Evolutionary conservation across 208 protist genomes (phyloP).

Genomic region (Angomonas ambiguus): DNA sequence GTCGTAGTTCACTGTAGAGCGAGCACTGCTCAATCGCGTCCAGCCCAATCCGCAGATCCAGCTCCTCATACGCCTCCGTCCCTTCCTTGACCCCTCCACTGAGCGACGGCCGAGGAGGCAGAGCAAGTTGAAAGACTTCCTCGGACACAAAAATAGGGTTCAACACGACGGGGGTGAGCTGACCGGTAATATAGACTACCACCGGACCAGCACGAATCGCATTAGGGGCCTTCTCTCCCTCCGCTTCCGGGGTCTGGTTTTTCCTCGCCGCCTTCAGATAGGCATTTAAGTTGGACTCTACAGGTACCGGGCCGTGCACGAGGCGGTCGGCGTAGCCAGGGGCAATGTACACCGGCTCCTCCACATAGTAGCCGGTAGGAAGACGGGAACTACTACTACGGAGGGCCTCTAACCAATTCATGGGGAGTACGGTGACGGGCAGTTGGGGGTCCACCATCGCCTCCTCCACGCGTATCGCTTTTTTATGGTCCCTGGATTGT

Average conservation of each 20-base stretch:
- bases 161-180: constrained; percentile 63
- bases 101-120: not conserved
- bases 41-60: constrained; percentile 78
- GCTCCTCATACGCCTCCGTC: constrained; percentile 16
- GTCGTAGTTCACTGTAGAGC: constrained; percentile 78
- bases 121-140: constrained; percentile 8
- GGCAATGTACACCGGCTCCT: constrained; percentile 45
- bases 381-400: constrained; percentile 63
- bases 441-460: constrained; percentile 71
- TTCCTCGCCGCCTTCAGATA: not conserved
- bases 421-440: constrained; percentile 53
- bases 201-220: constrained; percentile 75
- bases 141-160: constrained; percentile 74
- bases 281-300: not conserved
- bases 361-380: constrained; percentile 63
- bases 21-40: constrained; percentile 86
- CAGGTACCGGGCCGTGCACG: not conserved
- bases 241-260: not conserved
- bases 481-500: constrained; percentile 68
- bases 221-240: constrained; percentile 19
- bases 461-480: constrained; percentile 70
- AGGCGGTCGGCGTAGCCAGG: constrained; percentile 35
- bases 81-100: not conserved
- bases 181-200: constrained; percentile 80
- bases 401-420: constrained; percentile 77